Evolutionary conservation across 345 rosid genomes (phyloP).

Genomic region (Triadica sebifera): DNA sequence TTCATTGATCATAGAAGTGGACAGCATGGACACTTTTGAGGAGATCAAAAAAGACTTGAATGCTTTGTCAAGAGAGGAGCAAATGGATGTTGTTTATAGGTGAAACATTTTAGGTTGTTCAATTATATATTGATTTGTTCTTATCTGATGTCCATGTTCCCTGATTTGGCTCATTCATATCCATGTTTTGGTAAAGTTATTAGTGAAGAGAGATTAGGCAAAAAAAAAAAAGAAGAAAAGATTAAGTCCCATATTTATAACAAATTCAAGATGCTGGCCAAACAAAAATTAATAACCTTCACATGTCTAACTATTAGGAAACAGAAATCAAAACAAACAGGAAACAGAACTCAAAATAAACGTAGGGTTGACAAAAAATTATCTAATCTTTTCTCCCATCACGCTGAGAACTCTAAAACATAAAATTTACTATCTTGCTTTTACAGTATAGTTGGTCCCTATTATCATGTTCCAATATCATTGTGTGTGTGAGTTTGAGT

Average conservation of each 20-base stretch:
- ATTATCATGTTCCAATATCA: too few relatives aligned
- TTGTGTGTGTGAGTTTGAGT: not conserved
- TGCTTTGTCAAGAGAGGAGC: slow-evolving; percentile 80
- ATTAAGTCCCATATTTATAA: not conserved
- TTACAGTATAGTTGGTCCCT: not conserved
- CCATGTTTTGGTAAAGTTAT: not conserved
- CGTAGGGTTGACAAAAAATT: not conserved
- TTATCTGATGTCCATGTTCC: slow-evolving; percentile 1
- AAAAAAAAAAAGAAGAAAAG: not conserved
- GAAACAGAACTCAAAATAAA: not conserved
- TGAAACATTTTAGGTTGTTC: slow-evolving; percentile 18
- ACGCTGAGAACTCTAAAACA: not conserved
- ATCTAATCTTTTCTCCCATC: too few relatives aligned
- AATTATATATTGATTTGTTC: not conserved
- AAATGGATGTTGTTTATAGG: slow-evolving; percentile 85
- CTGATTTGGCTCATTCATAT: too few relatives aligned
- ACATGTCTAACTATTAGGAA: not conserved
- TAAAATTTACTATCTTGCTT: not conserved
- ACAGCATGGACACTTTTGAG: slow-evolving; percentile 33
- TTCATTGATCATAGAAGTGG: slow-evolving; percentile 27
- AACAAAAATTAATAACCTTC: not conserved
- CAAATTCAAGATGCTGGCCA: not conserved
- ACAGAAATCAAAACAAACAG: not conserved
- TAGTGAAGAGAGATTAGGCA: not conserved
- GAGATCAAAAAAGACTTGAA: slow-evolving; percentile 68